Conservation (phyloP, 148 eudicot genomes). For the Dysphania ambrosioides region DNA sequence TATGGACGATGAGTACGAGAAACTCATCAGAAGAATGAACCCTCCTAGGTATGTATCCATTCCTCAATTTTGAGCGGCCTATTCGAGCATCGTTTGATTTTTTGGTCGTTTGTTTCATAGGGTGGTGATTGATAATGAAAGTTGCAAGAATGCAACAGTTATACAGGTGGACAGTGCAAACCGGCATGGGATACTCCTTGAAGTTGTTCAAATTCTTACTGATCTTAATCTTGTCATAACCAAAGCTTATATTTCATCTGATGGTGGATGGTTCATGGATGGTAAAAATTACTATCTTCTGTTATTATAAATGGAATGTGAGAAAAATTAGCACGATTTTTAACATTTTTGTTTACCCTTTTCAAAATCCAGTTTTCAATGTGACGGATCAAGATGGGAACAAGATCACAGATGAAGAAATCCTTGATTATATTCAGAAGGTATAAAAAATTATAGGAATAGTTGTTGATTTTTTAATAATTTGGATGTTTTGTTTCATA, state of each 20-base stretch:
- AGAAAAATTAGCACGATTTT: background rate
- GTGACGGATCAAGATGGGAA: conserved; percentile 87
- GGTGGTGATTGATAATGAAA: conserved; percentile 84
- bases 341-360: background rate
- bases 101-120: conserved; percentile 39
- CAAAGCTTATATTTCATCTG: conserved; percentile 95
- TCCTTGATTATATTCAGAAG: conserved; percentile 72
- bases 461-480: background rate
- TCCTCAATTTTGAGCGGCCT: background rate
- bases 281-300: conserved; percentile 28
- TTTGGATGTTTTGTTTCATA: background rate
- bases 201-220: conserved; percentile 90
- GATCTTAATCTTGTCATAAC: conserved; percentile 77
- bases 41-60: conserved; percentile 62
- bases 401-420: conserved; percentile 78
- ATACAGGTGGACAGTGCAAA: conserved; percentile 95
- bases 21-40: conserved; percentile 87
- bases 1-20: conserved; percentile 88
- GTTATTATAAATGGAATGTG: background rate
- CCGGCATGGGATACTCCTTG: conserved; percentile 79
- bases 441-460: conserved; percentile 17
- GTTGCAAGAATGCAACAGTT: conserved; percentile 84
- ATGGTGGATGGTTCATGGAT: conserved; percentile 98
- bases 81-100: conserved; percentile 3
- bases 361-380: conserved; percentile 62